A percentile compares a stretch with the other conserved stretches of the same genome.
Evolutionary conservation across 495 filamentous ascomycete genomes (phyloP).

Genomic region (Parachaetomium inaequale): DNA sequence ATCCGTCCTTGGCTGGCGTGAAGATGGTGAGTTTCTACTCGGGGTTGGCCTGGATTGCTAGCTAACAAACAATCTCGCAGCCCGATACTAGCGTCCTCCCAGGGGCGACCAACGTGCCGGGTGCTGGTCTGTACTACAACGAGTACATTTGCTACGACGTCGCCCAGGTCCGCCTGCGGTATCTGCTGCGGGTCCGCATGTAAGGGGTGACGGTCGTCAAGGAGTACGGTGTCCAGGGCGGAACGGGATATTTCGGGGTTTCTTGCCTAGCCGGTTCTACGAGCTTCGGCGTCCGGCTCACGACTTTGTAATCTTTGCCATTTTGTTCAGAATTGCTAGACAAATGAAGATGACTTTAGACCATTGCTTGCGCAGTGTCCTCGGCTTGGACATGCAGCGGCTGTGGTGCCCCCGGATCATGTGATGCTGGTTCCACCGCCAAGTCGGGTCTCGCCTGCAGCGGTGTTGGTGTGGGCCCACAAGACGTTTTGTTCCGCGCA

Average conservation of each 20-base stretch:
- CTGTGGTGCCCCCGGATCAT: no score
- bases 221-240: not conserved
- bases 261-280: no score
- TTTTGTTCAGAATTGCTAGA: no score
- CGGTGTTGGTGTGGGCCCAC: no score
- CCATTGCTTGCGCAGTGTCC: no score
- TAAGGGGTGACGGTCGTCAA: not conserved
- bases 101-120: conserved; percentile 34
- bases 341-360: no score
- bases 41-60: not conserved
- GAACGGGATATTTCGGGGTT: not conserved
- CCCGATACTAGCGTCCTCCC: conserved; percentile 45
- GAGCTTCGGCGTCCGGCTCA: no score
- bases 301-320: no score
- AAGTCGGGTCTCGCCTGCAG: no score
- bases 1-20: conserved; percentile 60
- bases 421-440: no score
- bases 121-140: conserved; percentile 52
- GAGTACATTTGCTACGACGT: conserved; percentile 81
- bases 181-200: conserved; percentile 67
- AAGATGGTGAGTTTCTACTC: conserved; percentile 49
- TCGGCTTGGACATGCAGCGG: no score
- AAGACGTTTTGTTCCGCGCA: no score
- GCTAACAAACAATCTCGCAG: conserved; percentile 31
- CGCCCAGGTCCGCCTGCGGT: conserved; percentile 71